Base-by-base conservation (phyloP, 164 flowering plant genomes). In the Euptelea pleiosperma region DNA sequence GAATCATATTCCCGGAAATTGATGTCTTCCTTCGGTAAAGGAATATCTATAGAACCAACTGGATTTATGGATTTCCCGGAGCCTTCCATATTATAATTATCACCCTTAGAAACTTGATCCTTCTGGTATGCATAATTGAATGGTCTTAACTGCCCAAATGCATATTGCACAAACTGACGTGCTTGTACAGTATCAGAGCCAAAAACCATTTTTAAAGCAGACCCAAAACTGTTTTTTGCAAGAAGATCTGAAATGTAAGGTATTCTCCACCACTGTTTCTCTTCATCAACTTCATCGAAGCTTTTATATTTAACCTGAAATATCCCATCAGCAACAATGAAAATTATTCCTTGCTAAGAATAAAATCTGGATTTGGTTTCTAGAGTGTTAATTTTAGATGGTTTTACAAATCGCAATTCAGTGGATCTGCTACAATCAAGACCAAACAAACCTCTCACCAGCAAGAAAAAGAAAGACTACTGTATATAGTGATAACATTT, bases 161-260 rank as follows among this genome's bases (percentile, higher is more conserved):
- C 96, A 82, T 75, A 82, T 68, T 86, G 76, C 36, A 88, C 99
- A 75, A 93, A 90, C 60, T 93, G 75, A 47, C 90, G 79, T 21
- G 87, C 92, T 61, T 80, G 90, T 39, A 93, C 84, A 42, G 82
- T 72, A 52, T 88, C 96, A 55, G 96, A 79, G 30, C 96, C 95
- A 67, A 70, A 57, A 67, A 82, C 59, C 62, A 24, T 70, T 73
- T 78, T 81, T 36, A 87, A 29, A 41, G 92, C 80, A 71, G 91
- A 70, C 15, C 72, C 85, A 51, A 86, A 69, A 46, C 77, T 78
- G 37, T 74, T 77, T 47, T 63, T 80, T 18, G 66, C 72, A 35
- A 89, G 78, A 72, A 93, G 77, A 18, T 82, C 86, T 52, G 94
- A 72, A 40, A 93, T 70, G 70, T 86, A 77, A 11, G 97, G 91